These are phyloP conservation scores for Dothideomycetes sp. DNA, from an alignment of 2,329 filamentous ascomycete species.

Conservation along the genomic window DNA sequence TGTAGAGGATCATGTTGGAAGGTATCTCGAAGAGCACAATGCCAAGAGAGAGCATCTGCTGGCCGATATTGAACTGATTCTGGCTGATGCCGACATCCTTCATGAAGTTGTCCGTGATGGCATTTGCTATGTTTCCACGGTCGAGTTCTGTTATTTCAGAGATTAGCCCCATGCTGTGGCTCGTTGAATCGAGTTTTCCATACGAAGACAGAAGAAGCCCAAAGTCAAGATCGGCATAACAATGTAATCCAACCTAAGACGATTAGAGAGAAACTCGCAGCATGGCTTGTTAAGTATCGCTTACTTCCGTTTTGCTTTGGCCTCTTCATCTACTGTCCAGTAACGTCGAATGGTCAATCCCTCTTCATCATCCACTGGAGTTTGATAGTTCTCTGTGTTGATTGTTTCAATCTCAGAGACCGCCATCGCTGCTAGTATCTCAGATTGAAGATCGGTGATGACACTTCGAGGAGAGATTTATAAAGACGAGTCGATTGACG, in stretches of 20 bases:
- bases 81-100: slow-evolving; percentile 25
- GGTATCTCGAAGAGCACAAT: slow-evolving; percentile 27
- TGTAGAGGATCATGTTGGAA: slow-evolving; percentile 26
- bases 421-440: neutral
- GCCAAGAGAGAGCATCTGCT: slow-evolving; percentile 27
- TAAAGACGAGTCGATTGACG: neutral
- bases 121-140: slow-evolving; percentile 26
- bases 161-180: slow-evolving; percentile 3
- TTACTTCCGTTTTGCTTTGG: slow-evolving; percentile 24
- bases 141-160: slow-evolving; percentile 20
- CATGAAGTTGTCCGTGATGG: slow-evolving; percentile 25
- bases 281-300: slow-evolving; percentile 2
- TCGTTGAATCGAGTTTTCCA: neutral
- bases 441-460: neutral
- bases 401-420: neutral
- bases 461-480: neutral
- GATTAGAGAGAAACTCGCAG: neutral
- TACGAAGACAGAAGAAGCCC: slow-evolving; percentile 27
- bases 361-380: slow-evolving; percentile 3
- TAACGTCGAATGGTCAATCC: slow-evolving; percentile 12
- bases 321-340: slow-evolving; percentile 24
- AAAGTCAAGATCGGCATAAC: slow-evolving; percentile 27
- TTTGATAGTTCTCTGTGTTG: neutral
- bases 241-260: slow-evolving; percentile 22
- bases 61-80: slow-evolving; percentile 27